These are phyloP conservation scores for slime mould (Dictyostelium discoideum) DNA, from an alignment of 78 protist genomes.

Conservation along the genomic window dicty_2.7 NC_007090.3:4700001-4700500, in stretches of 20 bases:
- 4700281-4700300: neutral
- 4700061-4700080: neutral
- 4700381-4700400: neutral
- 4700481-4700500: slow-evolving; percentile 35
- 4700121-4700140: slow-evolving; percentile 6
- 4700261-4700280: neutral
- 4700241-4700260: slow-evolving; percentile 4
- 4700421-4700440: neutral
- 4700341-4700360: neutral
- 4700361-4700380: slow-evolving; percentile 34
- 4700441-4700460: neutral
- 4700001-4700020: neutral
- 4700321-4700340: neutral
- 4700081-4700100: slow-evolving; percentile 12
- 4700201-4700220: slow-evolving; percentile 18
- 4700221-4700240: slow-evolving; percentile 36
- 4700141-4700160: slow-evolving; percentile 2
- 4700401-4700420: neutral
- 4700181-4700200: neutral
- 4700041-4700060: slow-evolving; percentile 39
- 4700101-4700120: slow-evolving; percentile 40
- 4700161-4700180: neutral
- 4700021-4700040: slow-evolving; percentile 37
- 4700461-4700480: neutral
- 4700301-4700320: too few relatives aligned